Base-by-base conservation (phyloP, 1,284 basidiomycete genomes). In the Cerioporus squamosus region DNA sequence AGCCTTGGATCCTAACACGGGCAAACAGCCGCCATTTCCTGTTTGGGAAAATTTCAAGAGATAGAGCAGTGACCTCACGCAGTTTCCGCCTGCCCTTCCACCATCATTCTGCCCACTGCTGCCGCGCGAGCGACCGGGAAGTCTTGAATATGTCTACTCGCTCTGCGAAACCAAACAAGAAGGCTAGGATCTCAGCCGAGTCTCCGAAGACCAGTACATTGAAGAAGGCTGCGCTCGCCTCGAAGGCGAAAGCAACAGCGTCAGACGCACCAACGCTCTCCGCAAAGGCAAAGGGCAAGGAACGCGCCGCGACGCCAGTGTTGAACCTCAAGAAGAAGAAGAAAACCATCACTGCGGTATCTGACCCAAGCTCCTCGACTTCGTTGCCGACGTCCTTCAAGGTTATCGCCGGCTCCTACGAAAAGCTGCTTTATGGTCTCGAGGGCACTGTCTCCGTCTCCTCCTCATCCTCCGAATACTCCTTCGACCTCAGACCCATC, bases 371-470 rank as follows among this genome's bases (percentile, higher is more conserved):
- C 57, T 62, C 65, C 3, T 65, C 59, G 14, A 55, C 53, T 0
- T 31, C 63, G 5, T 60, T 70, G 5, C 83, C 87, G 0, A 70
- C 76, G 2, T 84, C 85, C 2, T 97, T 97, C 81, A 90, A 94
- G 74, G 78, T 98, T 62, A 80, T 98, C 31, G 91, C 88, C 0
- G 97, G 97, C 0, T 93, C 94, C 10, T 98, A 98, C 74, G 97
- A 99, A 79, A 96, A 97, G 68, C 80, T 98, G 10, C 81, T 98
- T 15, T 98, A 98, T 70, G 97, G 97, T 29, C 79, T 98, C 22
- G 85, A 94, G 63, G 94, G 90, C 22, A 79, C 82, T 0, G 78
- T 88, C 53, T 74, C 79, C 42, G 53, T n/a, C n/a, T n/a, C n/a
- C n/a, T n/a, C 72, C 51, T 71, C 71, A 44, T 73, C 72, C 10